Conservation (phyloP, 2,329 filamentous ascomycete species). For the Cordyceps fumosorosea region DNA sequence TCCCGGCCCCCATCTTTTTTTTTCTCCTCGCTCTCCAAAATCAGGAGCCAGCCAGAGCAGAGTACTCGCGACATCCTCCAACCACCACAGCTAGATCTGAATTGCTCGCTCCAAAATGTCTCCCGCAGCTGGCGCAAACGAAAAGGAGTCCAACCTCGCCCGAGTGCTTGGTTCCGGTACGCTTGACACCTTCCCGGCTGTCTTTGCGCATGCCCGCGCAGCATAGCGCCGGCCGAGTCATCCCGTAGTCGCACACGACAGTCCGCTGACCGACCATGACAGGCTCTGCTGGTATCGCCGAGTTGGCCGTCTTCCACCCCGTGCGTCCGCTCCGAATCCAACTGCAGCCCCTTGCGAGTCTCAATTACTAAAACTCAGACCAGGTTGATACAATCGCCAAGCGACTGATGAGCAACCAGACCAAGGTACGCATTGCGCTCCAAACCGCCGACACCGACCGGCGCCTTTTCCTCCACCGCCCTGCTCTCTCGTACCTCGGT, state of each 20-base stretch:
- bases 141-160: constrained; percentile 85
- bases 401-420: constrained; percentile 97
- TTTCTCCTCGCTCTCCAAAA: not conserved
- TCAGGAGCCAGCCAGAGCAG: not conserved
- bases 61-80: constrained; percentile 5
- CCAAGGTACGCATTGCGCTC: constrained; percentile 49
- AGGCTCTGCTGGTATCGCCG: constrained; percentile 91
- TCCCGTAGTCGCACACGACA: not conserved
- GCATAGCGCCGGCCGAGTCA: constrained; percentile 4
- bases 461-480: not conserved
- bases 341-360: not conserved
- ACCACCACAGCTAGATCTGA: not conserved
- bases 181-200: constrained; percentile 13
- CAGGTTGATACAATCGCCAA: constrained; percentile 97
- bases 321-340: constrained; percentile 37
- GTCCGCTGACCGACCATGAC: constrained; percentile 11
- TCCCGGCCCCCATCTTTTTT: constrained; percentile 5
- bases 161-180: constrained; percentile 86
- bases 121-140: constrained; percentile 41
- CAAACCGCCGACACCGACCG: not conserved
- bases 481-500: not conserved
- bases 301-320: constrained; percentile 88
- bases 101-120: constrained; percentile 42
- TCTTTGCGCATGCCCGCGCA: not conserved
- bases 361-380: not conserved